Conservation (phyloP, 2,329 filamentous ascomycete genomes). For the Pseudocercospora fuligena region DNA sequence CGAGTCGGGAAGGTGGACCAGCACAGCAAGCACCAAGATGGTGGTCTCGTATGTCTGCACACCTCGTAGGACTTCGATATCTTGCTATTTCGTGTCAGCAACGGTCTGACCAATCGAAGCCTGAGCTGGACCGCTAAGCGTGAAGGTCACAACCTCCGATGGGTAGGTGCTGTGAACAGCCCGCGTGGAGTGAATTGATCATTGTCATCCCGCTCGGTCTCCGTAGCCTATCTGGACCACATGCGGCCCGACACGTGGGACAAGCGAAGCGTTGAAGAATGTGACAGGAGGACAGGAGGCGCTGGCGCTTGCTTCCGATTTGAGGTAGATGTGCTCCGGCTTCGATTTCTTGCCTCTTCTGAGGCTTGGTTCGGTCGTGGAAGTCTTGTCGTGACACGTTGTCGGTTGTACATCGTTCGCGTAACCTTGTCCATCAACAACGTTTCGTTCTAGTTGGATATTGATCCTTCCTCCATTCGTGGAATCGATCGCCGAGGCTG, state of each 20-base stretch:
- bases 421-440: background rate
- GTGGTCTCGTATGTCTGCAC: background rate
- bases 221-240: conserved; percentile 4
- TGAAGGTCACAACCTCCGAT: no score
- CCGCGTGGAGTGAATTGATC: background rate
- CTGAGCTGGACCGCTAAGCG: no score
- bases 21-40: background rate
- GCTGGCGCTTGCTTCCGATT: background rate
- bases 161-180: background rate
- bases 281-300: background rate
- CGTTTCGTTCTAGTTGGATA: background rate
- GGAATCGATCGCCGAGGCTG: background rate
- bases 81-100: no score
- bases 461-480: background rate
- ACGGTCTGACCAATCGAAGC: no score
- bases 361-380: background rate
- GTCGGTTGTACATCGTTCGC: background rate
- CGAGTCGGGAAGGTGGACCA: background rate
- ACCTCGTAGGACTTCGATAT: no score
- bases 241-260: conserved; percentile 3
- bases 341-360: background rate
- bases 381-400: background rate
- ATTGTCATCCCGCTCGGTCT: background rate
- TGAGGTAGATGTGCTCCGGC: background rate
- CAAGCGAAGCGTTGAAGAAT: background rate